Base-by-base conservation (phyloP, 1,284 basidiomycete species). In the Puccinia hordei region DNA sequence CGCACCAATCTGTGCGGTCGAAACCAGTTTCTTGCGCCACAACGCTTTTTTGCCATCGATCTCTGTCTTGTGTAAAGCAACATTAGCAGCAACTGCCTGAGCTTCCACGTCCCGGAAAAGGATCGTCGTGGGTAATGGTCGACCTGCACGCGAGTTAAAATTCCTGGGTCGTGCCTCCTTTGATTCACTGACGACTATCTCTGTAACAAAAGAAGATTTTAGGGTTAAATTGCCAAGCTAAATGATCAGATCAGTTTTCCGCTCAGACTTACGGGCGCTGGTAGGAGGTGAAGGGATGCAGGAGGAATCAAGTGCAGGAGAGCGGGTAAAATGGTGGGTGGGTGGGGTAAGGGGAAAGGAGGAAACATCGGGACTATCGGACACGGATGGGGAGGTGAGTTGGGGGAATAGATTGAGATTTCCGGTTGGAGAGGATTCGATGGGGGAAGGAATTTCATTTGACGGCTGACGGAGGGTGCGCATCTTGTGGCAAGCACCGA, bases 51-150 rank as follows among this genome's bases (percentile, higher is more conserved):
- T 19, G n/a, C 6, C 17, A 15, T 69, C 44, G 5, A 51, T 22
- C 2, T 33, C 5, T 13, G 24, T 49, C n/a, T 71, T 69, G 33
- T 46, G 27, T 10, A 79, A 27, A 19, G 77, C 77, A n/a, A n/a
- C n/a, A 65, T 79, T 79, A 8, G 77, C 77, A n/a, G 77, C 77
- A 30, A 79, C 49, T 1, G 68, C 77, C 27, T 79, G 66, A 13
- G 77, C 77, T 27, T 71, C 77, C 19, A 79, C 77, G 71, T 79
- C 77, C n/a, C 57, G 27, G 59, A 79, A 79, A 8, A 79, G 55
- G 35, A 79, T 38, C 10, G 77, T 71, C 17, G 66, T 63, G 22
- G 77, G 77, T 30, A 41, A 2, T 2, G 77, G 77, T 0, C 68
- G 66, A 24, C 44, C 57, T 2, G 49, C 27, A 22, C 77, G 66